Base-by-base conservation (phyloP, 805 yeast species). In the Kodamaea neixiangensis region DNA sequence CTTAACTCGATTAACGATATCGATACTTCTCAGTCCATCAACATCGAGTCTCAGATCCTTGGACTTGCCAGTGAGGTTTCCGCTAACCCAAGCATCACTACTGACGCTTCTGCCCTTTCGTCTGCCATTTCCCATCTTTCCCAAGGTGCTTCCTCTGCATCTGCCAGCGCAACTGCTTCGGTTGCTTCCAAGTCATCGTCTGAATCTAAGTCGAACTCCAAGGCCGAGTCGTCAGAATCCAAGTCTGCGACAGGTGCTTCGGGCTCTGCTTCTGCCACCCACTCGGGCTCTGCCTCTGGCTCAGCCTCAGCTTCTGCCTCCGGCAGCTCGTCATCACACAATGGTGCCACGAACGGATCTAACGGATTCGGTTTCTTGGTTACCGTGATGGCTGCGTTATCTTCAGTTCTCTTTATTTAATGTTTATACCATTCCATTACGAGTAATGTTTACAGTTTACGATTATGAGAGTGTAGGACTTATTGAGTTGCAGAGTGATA, bases 341-440 rank as follows among this genome's bases (percentile, higher is more conserved):
- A 34, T 18, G 43, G 33, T 46, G 48, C 41, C 21, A 21, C 31
- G n/a, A 37, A 15, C 19, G 41, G 15, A 17, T 37, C 41, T 7
- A 37, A 20, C 9, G 41, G 41, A 37, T 14, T 37, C 20, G 41
- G 41, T 37, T 37, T 14, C 41, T 37, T 41, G 33, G 3, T 21
- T 20, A 21, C 44, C 33, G 14, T 41, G 18, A 41, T 41, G 44
- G 44, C 44, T 41, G 44, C 44, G 22, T 13, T 44, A 29, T 34
- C 47, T n/a, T 44, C 47, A 10, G 29, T 44, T 21, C 47, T 44
- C 21, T 37, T 44, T 39, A 44, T 44, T 44, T 44, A 44, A 42
- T 21, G n/a, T 19, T 19, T 15, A 20, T 41, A 25, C 20, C 22
- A 21, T 41, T 15, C 33, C 15, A n/a, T 41, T 41, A 21, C 33